Evolutionary conservation across 2,329 filamentous ascomycete genomes (phyloP), one percentile per base, ranked within the genome.

Genomic region (Ceratocystis albifundus): DNA sequence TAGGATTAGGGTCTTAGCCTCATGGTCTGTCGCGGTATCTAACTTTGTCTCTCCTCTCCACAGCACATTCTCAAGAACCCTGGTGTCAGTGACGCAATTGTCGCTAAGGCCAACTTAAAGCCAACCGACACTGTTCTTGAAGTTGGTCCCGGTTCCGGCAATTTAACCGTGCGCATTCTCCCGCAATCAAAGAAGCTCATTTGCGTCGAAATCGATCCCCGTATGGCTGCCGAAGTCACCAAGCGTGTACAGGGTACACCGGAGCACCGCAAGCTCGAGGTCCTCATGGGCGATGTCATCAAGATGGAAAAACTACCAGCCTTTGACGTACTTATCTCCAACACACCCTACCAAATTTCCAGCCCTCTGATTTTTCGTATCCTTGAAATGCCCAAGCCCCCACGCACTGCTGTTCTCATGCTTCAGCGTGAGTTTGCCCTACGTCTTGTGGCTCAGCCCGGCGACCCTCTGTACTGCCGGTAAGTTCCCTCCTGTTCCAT

Each of bases 381-480:
- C 61, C 83, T 97, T 64, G 84, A 89, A 32, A 85, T 93, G 69
- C 85, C 84, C 3, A 90, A 90, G 55, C 87, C 91, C 0, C 94
- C 94, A 0, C 80, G 93, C 44, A 86, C 85, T 68, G 92, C 88
- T 71, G 84, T 97, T 70, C 90, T 97, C 77, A 96, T 96, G 91
- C 94, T 96, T 72, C 93, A 97, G 79, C 86, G 91, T 73, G 93
- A 97, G 77, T 96, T 96, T 72, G 92, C 92, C 20, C 86, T 96
- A 75, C 85, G 93, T 48, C 80, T 97, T 45, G 93, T 95, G 66
- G 94, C 94, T 15, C 87, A 88, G 57, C 90, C 93, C 0, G 90
- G 90, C 7, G 92, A 96, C 73, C 84, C 90, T 65, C 84, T 97
- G 7, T 97, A 96, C 79, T 91, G 87, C 70, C 84, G 94, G 66